Evolutionary conservation across 805 yeast genomes (phyloP), one percentile per base, ranked within the genome.

Genomic region (Candida sakaeoensis): DNA sequence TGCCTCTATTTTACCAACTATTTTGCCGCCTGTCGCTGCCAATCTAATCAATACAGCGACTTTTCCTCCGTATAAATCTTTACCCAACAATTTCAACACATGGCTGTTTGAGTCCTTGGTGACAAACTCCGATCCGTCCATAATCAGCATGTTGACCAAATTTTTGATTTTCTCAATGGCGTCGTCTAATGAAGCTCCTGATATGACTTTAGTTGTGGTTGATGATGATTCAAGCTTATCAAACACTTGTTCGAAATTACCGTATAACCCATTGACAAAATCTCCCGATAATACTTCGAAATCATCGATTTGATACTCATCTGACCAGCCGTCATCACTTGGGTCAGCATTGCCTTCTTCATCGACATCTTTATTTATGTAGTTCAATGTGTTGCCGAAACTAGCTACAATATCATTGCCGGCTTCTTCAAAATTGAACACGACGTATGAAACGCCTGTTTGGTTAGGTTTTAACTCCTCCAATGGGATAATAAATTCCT

Each of bases 281-380:
- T 89, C 97, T 26, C 96, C 96, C 8, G 93, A 80, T 6, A 65
- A 64, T 41, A 91, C 58, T 42, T 77, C 79, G 53, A 89, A 70
- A 42, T 82, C 84, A 61, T 88, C 97, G 49, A 93, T 77, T 58
- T 83, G 93, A 63, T 91, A 93, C 63, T 90, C 96, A 61, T 93
- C 98, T 49, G 84, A 85, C 74, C 82, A 86, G 13, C 96, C 97
- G 48, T 84, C 95, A 39, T 70, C 82, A 36, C 75, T 79, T 33
- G 76, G 82, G 43, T 74, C 75, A 37, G 83, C 75, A 46, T 74
- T 77, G 15, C 81, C 80, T 12, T 89, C 81, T 8, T 76, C 72
- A 35, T 87, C 81, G 50, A 87, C 84, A 58, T 91, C 98, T 62
- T 80, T 84, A 36, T 88, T 74, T 14, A 82, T 78, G 68, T 83